phyloP scores from a whole-genome alignment of 2,329 filamentous ascomycete species.

The Fusarium liriodendri region DNA sequence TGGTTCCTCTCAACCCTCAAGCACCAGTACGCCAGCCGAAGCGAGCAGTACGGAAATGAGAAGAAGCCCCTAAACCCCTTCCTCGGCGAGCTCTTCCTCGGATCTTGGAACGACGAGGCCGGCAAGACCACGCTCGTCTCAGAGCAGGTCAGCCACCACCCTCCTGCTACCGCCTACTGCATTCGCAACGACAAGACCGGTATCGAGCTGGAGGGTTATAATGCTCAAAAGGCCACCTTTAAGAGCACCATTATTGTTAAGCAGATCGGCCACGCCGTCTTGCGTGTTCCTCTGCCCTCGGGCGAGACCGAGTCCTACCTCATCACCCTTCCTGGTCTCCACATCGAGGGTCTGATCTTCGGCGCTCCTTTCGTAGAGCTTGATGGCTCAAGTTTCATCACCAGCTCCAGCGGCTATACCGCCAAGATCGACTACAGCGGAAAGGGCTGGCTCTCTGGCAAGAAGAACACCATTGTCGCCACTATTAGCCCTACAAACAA shows the following conservation, averaged over 20 bases:
- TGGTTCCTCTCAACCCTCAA: constrained; percentile 96
- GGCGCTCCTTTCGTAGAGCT: constrained; percentile 91
- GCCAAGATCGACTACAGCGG: constrained; percentile 93
- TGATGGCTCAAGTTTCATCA: constrained; percentile 85
- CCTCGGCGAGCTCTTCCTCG: constrained; percentile 92
- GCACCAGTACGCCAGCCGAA: constrained; percentile 81
- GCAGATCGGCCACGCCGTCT: constrained; percentile 89
- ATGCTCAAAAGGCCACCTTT: constrained; percentile 96
- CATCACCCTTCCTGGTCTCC: constrained; percentile 89
- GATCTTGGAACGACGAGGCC: constrained; percentile 85
- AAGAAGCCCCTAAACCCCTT: constrained; percentile 99
- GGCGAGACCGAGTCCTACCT: constrained; percentile 77
- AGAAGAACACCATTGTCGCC: constrained; percentile 92
- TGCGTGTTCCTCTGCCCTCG: constrained; percentile 71
- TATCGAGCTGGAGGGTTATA: constrained; percentile 86
- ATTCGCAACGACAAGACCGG: constrained; percentile 89
- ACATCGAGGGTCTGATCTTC: constrained; percentile 93
- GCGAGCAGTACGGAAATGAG: constrained; percentile 86
- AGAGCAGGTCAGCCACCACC: constrained; percentile 96
- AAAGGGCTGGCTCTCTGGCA: constrained; percentile 93
- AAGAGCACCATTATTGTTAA: constrained; percentile 94
- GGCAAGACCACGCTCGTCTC: constrained; percentile 89
- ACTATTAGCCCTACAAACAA: constrained; percentile 75
- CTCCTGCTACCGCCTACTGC: constrained; percentile 92
- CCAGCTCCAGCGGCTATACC: constrained; percentile 86